Conservation (phyloP, 306 rosid genomes). For the Malus sylvestris region DNA sequence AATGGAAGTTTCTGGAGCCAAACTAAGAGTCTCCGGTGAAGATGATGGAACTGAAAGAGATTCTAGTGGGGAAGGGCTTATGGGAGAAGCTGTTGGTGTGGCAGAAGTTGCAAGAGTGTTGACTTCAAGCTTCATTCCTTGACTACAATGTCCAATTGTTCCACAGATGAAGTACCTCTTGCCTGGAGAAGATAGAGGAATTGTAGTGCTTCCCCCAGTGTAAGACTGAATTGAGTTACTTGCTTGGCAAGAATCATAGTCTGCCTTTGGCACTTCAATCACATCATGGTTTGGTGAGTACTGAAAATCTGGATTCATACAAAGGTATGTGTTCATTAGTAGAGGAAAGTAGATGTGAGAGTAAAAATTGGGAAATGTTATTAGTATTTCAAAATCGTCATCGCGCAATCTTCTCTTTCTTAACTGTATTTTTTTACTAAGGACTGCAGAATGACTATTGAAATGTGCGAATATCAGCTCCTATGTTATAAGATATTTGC, state of each 20-base stretch:
- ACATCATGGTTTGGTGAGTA: constrained; percentile 63
- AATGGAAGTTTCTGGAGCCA: neutral
- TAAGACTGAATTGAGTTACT: constrained; percentile 44
- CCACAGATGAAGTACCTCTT: constrained; percentile 87
- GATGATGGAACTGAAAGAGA: constrained; percentile 30
- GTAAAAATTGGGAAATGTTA: neutral
- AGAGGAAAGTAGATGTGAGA: neutral
- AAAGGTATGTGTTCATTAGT: neutral
- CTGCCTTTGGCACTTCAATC: constrained; percentile 67
- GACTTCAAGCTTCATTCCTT: constrained; percentile 73
- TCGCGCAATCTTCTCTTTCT: neutral
- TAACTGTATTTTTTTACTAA: no score
- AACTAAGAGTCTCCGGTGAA: neutral
- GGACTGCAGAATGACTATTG: neutral
- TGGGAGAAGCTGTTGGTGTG: constrained; percentile 32
- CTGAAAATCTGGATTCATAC: constrained; percentile 45
- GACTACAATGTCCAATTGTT: constrained; percentile 52
- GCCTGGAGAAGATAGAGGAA: constrained; percentile 60
- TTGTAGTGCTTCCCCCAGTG: constrained; percentile 51
- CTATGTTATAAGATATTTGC: neutral
- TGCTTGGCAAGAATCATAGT: constrained; percentile 57
- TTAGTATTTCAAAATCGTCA: neutral
- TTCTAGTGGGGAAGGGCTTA: constrained; percentile 15
- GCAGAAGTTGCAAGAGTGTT: constrained; percentile 52
- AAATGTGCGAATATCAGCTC: neutral